phyloP scores from a whole-genome alignment of 495 filamentous ascomycete genomes.

The Amniculicola lignicola region DNA sequence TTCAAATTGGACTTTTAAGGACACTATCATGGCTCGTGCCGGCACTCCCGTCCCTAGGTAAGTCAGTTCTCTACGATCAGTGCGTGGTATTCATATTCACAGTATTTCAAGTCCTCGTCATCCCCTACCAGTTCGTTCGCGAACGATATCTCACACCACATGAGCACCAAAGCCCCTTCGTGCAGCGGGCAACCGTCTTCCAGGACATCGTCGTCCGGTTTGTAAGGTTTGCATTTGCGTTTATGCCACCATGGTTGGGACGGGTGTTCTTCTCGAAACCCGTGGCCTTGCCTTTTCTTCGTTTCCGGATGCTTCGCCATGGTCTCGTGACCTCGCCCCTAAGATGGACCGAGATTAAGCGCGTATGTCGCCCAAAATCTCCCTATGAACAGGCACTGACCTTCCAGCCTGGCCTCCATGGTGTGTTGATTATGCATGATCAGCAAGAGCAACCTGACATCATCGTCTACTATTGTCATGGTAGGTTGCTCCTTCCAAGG shows the following conservation, averaged over 20 bases:
- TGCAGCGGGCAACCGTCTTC: conserved; percentile 62
- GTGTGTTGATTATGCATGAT: conserved; percentile 60
- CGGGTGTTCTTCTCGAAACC: conserved; percentile 71
- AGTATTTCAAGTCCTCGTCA: conserved; percentile 48
- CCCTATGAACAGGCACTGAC: not conserved
- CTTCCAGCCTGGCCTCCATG: conserved; percentile 46
- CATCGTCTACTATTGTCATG: conserved; percentile 71
- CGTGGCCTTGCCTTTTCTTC: conserved; percentile 67
- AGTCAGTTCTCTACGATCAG: not conserved
- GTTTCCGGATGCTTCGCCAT: conserved; percentile 69
- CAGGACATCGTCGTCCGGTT: conserved; percentile 71
- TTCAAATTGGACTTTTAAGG: conserved; percentile 55
- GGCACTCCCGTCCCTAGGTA: conserved; percentile 70
- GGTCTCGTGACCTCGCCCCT: conserved; percentile 60
- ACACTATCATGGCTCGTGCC: conserved; percentile 54
- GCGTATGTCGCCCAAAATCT: conserved; percentile 39
- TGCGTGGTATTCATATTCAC: conserved; percentile 22
- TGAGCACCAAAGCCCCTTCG: conserved; percentile 54
- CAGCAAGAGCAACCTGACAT: conserved; percentile 57
- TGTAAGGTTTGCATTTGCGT: conserved; percentile 71
- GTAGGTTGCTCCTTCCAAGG: conserved; percentile 41
- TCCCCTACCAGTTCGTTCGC: conserved; percentile 56
- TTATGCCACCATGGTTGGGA: conserved; percentile 62
- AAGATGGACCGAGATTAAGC: conserved; percentile 57
- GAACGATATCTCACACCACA: conserved; percentile 54